These are phyloP conservation scores for Zygotorulaspora chibaensis DNA, from an alignment of 805 yeast genomes.

Conservation along the genomic window DNA sequence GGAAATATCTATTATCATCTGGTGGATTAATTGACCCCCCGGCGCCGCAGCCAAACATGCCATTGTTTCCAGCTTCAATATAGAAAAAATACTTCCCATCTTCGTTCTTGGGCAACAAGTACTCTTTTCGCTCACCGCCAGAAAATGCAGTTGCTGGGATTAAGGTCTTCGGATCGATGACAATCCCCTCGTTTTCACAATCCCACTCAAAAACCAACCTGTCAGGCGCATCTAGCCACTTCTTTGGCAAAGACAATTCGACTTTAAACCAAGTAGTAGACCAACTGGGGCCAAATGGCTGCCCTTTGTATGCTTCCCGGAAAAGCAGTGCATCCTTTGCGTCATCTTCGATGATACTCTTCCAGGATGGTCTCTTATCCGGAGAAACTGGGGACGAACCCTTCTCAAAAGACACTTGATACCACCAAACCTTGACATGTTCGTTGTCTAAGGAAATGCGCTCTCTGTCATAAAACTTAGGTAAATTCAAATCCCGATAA, in stretches of 20 bases:
- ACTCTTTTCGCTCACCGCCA: slow-evolving; percentile 75
- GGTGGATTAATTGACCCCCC: slow-evolving; percentile 63
- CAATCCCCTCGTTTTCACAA: slow-evolving; percentile 77
- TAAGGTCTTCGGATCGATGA: slow-evolving; percentile 60
- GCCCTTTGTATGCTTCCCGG: slow-evolving; percentile 61
- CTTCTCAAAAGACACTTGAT: slow-evolving; percentile 60
- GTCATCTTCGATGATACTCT: slow-evolving; percentile 25
- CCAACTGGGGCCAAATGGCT: slow-evolving; percentile 92
- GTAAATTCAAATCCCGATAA: slow-evolving; percentile 66
- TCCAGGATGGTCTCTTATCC: slow-evolving; percentile 36
- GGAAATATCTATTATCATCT: slow-evolving; percentile 66
- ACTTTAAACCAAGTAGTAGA: slow-evolving; percentile 91
- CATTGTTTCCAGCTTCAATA: slow-evolving; percentile 88
- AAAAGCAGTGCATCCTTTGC: slow-evolving; percentile 37
- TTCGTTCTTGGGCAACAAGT: slow-evolving; percentile 56
- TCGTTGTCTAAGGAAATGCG: slow-evolving; percentile 43
- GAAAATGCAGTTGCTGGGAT: slow-evolving; percentile 78
- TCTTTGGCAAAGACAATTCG: slow-evolving; percentile 55
- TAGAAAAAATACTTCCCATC: slow-evolving; percentile 59
- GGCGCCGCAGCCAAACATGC: slow-evolving; percentile 80
- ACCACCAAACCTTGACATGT: slow-evolving; percentile 55
- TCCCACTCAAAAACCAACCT: slow-evolving; percentile 76
- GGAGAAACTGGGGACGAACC: slow-evolving; percentile 40
- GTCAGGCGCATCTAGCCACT: slow-evolving; percentile 43
- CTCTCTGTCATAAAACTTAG: slow-evolving; percentile 68